Conservation (phyloP, 768 basidiomycete genomes). For the Tubosaeta sp. region DNA sequence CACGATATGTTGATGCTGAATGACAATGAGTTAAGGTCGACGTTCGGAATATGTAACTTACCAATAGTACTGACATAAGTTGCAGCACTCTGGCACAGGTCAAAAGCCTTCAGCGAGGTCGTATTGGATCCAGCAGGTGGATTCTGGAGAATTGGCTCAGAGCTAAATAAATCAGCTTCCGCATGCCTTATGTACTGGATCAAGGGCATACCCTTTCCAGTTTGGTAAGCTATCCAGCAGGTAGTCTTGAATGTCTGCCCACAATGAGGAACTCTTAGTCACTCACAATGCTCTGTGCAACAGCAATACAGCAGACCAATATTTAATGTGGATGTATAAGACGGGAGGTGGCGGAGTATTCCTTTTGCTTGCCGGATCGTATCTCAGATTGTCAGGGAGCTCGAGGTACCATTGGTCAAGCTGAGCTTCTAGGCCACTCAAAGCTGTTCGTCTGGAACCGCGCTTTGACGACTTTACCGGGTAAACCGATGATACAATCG, state of each 20-base stretch:
- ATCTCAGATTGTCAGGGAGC: conserved; percentile 60
- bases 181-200: not conserved
- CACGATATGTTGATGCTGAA: conserved; percentile 51
- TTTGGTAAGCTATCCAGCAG: conserved; percentile 56
- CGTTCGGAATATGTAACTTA: conserved; percentile 25
- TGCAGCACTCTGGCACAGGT: conserved; percentile 71
- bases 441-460: conserved; percentile 43
- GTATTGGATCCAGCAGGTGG: conserved; percentile 37
- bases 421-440: conserved; percentile 56
- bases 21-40: conserved; percentile 4
- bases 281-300: conserved; percentile 79
- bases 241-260: conserved; percentile 7
- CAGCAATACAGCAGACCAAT: conserved; percentile 71
- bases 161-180: conserved; percentile 26
- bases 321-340: conserved; percentile 65
- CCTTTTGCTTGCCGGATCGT: conserved; percentile 52
- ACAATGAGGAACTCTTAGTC: not conserved
- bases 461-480: conserved; percentile 53
- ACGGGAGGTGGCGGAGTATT: conserved; percentile 59
- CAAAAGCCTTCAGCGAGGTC: conserved; percentile 61
- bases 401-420: conserved; percentile 73
- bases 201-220: conserved; percentile 50
- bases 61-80: conserved; percentile 65
- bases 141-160: conserved; percentile 42
- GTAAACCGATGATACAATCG: conserved; percentile 65